phyloP scores from a whole-genome alignment of 2,329 filamentous ascomycete genomes.

The Acrocalymma vagum region DNA sequence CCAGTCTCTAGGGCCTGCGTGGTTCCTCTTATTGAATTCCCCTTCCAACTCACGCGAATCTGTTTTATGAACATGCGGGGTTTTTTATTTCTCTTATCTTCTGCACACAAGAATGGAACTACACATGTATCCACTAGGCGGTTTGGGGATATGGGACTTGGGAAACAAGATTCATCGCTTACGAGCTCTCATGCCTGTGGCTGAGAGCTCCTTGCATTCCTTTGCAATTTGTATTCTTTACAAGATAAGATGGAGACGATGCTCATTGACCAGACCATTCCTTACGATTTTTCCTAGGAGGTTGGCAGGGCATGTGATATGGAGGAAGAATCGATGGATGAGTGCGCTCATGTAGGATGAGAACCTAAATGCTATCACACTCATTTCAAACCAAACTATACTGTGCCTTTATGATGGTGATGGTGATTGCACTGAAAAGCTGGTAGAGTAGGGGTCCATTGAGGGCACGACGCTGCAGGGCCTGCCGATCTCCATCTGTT shows the following conservation, averaged over 20 bases:
- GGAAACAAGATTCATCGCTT: constrained; percentile 27
- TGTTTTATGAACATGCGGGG: constrained; percentile 45
- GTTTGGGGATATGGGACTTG: constrained; percentile 23
- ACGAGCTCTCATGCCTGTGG: constrained; percentile 46
- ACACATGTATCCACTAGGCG: constrained; percentile 7
- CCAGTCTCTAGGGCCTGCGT: constrained; percentile 15
- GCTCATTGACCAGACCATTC: constrained; percentile 15
- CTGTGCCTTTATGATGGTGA: neutral
- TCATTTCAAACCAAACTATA: constrained; percentile 29
- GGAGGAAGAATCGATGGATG: constrained; percentile 17
- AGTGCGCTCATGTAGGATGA: constrained; percentile 41
- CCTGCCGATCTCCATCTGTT: no score
- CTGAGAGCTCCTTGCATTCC: constrained; percentile 44
- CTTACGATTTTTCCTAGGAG: constrained; percentile 17
- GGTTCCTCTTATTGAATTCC: constrained; percentile 37
- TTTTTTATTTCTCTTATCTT: constrained; percentile 24
- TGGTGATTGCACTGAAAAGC: no score
- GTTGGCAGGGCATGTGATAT: constrained; percentile 9
- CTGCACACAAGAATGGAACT: constrained; percentile 20
- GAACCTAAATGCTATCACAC: constrained; percentile 47
- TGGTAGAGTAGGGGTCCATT: no score
- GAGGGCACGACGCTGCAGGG: no score
- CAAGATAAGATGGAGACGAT: constrained; percentile 9
- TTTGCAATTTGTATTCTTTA: constrained; percentile 32
- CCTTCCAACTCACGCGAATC: constrained; percentile 38